Evolutionary conservation across 306 rosid genomes (phyloP).

Genomic region (Urtica urens): DNA sequence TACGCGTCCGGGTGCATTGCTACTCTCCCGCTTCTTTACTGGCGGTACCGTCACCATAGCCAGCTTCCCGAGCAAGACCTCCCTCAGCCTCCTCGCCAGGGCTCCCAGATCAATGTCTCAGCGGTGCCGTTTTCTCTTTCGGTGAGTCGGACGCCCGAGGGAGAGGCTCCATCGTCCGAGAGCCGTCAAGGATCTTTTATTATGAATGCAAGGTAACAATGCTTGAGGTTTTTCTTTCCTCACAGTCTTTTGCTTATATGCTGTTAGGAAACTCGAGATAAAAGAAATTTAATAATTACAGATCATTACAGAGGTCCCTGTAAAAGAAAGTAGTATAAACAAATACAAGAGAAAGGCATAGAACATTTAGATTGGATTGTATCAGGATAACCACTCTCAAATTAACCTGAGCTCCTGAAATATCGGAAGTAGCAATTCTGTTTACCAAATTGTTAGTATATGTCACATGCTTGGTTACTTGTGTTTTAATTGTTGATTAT

Average conservation of each 20-base stretch:
- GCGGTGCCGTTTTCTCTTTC: conserved; percentile 58
- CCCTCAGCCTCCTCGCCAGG: conserved; percentile 53
- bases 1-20: conserved; percentile 91
- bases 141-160: conserved; percentile 53
- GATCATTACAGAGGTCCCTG: too few species aligned
- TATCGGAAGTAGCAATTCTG: too few species aligned
- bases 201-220: conserved; percentile 69
- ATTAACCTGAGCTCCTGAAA: too few species aligned
- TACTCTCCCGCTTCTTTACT: conserved; percentile 81
- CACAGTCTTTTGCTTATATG: conserved; percentile 13
- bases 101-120: conserved; percentile 56
- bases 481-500: too few species aligned
- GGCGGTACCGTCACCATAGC: conserved; percentile 80
- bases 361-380: too few species aligned
- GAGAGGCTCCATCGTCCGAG: conserved; percentile 42
- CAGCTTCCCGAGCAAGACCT: conserved; percentile 60
- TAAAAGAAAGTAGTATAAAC: too few species aligned
- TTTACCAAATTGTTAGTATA: too few species aligned
- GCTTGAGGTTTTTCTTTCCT: conserved; percentile 22
- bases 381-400: too few species aligned
- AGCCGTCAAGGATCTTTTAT: conserved; percentile 36
- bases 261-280: too few species aligned
- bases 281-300: too few species aligned
- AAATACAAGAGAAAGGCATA: too few species aligned
- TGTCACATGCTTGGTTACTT: too few species aligned